Percentiles rank a stretch among this genome's conserved stretches.
These are phyloP conservation scores for Dioscorea cayenensis DNA, from an alignment of 116 monocot genomes.

Conservation along the genomic window DNA sequence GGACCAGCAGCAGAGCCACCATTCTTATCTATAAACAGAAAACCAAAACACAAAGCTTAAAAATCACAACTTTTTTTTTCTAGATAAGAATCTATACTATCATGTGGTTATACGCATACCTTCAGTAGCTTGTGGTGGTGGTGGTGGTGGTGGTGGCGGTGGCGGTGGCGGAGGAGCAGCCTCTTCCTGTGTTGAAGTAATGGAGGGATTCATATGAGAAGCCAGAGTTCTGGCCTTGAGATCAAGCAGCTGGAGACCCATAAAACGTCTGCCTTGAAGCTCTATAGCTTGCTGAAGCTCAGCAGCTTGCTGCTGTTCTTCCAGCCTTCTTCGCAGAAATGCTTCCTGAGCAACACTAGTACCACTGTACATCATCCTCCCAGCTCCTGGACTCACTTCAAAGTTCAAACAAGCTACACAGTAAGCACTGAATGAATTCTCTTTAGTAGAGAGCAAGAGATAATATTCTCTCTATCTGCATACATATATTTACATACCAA, in stretches of 20 bases:
- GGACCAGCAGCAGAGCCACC: conserved; percentile 14
- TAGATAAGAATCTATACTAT: not conserved
- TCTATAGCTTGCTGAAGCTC: conserved; percentile 96
- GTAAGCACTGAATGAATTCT: not conserved
- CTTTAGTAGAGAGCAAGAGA: not conserved
- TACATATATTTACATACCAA: conserved; percentile 23
- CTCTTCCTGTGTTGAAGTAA: conserved; percentile 8
- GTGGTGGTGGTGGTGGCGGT: not conserved
- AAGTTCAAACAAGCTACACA: not conserved
- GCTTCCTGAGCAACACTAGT: conserved; percentile 30
- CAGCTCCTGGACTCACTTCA: conserved; percentile 16
- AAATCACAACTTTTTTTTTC: not conserved
- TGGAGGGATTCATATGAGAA: conserved; percentile 3
- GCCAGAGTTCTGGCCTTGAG: conserved; percentile 29
- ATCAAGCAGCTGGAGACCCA: conserved; percentile 80
- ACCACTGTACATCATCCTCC: conserved; percentile 61
- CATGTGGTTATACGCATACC: not conserved
- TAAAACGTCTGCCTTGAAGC: conserved; percentile 69
- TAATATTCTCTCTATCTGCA: no score
- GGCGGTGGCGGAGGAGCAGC: not conserved
- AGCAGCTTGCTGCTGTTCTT: conserved; percentile 74
- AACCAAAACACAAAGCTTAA: conserved; percentile 5
- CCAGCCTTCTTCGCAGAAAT: conserved; percentile 66
- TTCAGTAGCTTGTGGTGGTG: not conserved
- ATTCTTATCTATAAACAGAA: conserved; percentile 51